Base-by-base conservation (phyloP, 768 basidiomycete genomes). In the Psilocybe subaeruginosa region DNA sequence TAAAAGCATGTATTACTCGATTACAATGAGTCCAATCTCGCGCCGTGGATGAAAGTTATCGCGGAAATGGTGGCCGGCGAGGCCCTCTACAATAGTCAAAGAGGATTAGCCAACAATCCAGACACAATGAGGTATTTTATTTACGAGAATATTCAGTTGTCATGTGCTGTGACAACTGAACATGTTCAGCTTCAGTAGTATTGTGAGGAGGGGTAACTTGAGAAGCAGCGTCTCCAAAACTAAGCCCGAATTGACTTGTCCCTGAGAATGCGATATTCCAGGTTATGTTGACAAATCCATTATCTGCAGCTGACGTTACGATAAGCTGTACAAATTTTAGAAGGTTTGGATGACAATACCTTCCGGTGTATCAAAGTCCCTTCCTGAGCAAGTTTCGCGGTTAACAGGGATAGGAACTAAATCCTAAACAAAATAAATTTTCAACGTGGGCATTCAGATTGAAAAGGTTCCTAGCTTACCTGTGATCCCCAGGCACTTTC, bases 261-360 rank as follows among this genome's bases (percentile, higher is more conserved):
- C 71, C 73, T 0, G 73, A 70, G 37, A 70, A 75, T 1, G 69
- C 67, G 31, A 79, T 62, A 3, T 72, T 72, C 77, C 77, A 78
- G 8, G 65, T 69, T 8, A 79, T 62, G n/a, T 75, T 66, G 35
- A 78, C 60, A 27, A 60, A 69, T 17, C 73, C 69, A 35, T 54
- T 54, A 30, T 70, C 72, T 54, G 47, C 27, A 46, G 48, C 48
- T 48, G 6, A 17, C 23, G 23, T 48, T 19, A 37, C 33, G 11
- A 30, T 27, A 27, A 45, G 31, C 17, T 8, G 2, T 9, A 46
- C 29, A 35, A 6, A 17, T 39, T n/a, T 17, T 29, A 17, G 50
- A 11, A 35, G 48, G 30, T 7, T 35, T 29, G 35, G 11, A 30
- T 27, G 9, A 45, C 9, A 5, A 16, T 9, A 16, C 35, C 23